Evolutionary conservation across 345 rosid species (phyloP).

Genomic region (Psidium guajava): DNA sequence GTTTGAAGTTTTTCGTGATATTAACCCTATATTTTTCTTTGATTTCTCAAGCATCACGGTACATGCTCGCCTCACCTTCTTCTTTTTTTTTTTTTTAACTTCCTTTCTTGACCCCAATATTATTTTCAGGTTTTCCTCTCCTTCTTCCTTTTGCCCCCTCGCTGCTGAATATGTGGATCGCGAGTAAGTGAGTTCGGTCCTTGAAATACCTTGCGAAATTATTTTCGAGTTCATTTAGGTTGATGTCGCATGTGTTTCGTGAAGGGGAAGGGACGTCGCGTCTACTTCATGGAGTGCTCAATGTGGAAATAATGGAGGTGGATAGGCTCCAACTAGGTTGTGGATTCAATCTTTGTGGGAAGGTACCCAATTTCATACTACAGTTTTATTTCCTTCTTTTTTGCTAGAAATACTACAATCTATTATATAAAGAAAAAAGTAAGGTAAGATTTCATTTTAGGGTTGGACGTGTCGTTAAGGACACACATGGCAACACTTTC

Average conservation of each 20-base stretch:
- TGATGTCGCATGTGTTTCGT: not conserved
- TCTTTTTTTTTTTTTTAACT: not conserved
- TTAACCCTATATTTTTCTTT: too few relatives aligned
- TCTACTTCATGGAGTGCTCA: conserved; percentile 60
- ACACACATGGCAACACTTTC: too few relatives aligned
- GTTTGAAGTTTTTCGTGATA: too few relatives aligned
- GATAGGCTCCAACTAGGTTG: conserved; percentile 30
- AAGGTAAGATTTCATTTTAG: too few relatives aligned
- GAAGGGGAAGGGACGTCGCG: conserved; percentile 8
- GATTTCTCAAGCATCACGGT: not conserved
- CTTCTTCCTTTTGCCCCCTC: not conserved
- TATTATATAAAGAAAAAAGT: too few relatives aligned
- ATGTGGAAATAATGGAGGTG: conserved; percentile 31
- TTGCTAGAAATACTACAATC: not conserved
- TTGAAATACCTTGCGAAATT: not conserved
- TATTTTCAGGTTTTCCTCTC: not conserved
- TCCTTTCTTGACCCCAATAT: not conserved
- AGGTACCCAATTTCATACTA: conserved; percentile 13
- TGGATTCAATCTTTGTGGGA: conserved; percentile 20
- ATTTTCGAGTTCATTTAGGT: not conserved
- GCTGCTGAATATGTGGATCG: not conserved
- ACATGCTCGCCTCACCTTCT: not conserved
- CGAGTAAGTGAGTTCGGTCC: not conserved
- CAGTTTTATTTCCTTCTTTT: not conserved
- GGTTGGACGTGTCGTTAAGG: too few relatives aligned